These are phyloP conservation scores for Tillandsia leiboldiana DNA, from an alignment of 176 grass and related monocot genomes.

Conservation along the genomic window DNA sequence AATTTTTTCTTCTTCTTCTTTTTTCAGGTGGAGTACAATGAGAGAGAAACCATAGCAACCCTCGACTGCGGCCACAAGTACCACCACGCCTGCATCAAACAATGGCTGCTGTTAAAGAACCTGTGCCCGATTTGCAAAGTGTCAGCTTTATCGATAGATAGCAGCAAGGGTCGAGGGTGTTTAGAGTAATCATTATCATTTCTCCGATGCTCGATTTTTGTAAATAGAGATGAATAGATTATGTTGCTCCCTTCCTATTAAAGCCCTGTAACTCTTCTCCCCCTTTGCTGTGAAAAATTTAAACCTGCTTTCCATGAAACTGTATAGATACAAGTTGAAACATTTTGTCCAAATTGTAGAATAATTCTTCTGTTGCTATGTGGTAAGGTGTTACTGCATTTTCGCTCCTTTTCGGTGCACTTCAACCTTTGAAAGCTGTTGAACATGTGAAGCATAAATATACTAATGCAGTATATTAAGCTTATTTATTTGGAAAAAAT, in stretches of 20 bases:
- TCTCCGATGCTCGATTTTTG: constrained; percentile 24
- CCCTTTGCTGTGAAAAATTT: constrained; percentile 17
- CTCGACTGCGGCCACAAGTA: constrained; percentile 51
- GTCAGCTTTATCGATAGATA: constrained; percentile 32
- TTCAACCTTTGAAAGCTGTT: too few species aligned
- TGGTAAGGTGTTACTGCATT: too few species aligned
- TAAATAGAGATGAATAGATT: constrained; percentile 41
- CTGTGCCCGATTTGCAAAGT: constrained; percentile 65
- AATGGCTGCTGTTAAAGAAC: constrained; percentile 59
- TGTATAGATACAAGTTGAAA: constrained; percentile 50
- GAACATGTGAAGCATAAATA: too few species aligned
- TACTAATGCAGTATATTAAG: too few species aligned
- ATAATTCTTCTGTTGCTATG: not conserved
- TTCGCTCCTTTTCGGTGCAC: too few species aligned
- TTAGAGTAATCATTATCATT: constrained; percentile 18
- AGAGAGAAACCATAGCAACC: constrained; percentile 30
- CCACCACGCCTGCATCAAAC: constrained; percentile 41
- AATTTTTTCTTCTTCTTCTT: not conserved
- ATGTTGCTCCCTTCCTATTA: constrained; percentile 18
- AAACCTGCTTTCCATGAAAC: constrained; percentile 31
- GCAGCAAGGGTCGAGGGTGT: constrained; percentile 18
- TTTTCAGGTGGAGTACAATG: constrained; percentile 47
- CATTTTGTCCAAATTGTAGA: constrained; percentile 34
- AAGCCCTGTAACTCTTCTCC: constrained; percentile 11
- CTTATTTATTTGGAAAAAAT: too few species aligned